Conservation (phyloP, 345 rosid genomes). For the Citrus glauca region DNA sequence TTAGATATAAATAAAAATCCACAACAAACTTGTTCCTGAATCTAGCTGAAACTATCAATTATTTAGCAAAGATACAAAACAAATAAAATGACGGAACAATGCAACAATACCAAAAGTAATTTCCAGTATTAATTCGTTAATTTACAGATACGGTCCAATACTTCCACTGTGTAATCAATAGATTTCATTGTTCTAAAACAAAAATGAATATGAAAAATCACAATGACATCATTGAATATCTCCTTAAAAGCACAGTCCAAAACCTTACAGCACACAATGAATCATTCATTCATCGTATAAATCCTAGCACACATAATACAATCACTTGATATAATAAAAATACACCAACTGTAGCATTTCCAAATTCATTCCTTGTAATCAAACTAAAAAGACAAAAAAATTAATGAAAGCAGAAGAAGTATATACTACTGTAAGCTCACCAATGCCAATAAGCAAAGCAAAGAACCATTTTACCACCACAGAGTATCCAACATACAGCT, state of each 20-base stretch:
- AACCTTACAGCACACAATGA: background rate
- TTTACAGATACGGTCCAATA: background rate
- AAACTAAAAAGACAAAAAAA: background rate
- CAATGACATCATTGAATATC: background rate
- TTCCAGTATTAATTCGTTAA: background rate
- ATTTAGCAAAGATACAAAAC: background rate
- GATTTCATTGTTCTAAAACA: background rate
- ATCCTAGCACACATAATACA: background rate
- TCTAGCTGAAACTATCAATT: background rate
- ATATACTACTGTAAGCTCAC: constrained; percentile 30
- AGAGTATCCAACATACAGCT: constrained; percentile 62
- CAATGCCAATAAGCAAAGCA: constrained; percentile 87
- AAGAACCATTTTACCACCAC: constrained; percentile 92
- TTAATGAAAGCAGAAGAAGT: background rate
- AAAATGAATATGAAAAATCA: background rate
- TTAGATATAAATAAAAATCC: background rate
- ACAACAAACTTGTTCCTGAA: background rate
- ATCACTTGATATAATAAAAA: background rate
- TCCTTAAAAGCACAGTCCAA: background rate
- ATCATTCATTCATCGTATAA: background rate
- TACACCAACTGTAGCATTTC: background rate
- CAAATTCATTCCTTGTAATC: background rate
- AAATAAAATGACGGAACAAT: background rate
- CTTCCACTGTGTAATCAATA: background rate
- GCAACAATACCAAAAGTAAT: background rate